Percentiles rank a stretch among this genome's conserved stretches.
phyloP scores from a whole-genome alignment of 202 grass and related monocot genomes.

The Dendrocalamus latiflorus region DNA sequence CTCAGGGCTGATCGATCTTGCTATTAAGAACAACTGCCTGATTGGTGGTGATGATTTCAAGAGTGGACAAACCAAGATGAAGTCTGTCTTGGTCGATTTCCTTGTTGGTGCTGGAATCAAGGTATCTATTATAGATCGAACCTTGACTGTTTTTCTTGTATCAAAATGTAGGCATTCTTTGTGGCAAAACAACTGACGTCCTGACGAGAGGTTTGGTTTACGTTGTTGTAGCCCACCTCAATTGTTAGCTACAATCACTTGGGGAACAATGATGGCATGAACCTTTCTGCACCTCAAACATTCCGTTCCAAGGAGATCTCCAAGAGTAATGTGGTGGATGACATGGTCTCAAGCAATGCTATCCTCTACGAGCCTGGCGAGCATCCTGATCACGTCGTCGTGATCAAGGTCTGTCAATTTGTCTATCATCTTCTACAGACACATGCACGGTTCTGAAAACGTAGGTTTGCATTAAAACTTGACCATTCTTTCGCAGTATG shows the following conservation, averaged over 20 bases:
- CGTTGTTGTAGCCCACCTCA: slow-evolving; percentile 69
- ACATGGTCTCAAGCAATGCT: slow-evolving; percentile 94
- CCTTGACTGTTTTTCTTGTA: not conserved
- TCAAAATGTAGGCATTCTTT: not conserved
- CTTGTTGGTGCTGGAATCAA: slow-evolving; percentile 97
- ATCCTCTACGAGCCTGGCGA: slow-evolving; percentile 89
- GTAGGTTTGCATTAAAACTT: not conserved
- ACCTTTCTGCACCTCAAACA: slow-evolving; percentile 89
- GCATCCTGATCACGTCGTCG: slow-evolving; percentile 90
- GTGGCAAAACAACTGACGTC: not conserved
- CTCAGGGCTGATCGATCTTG: slow-evolving; percentile 83
- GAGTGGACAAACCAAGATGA: slow-evolving; percentile 97
- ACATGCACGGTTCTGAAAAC: not conserved
- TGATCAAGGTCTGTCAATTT: slow-evolving; percentile 68
- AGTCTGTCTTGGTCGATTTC: slow-evolving; percentile 93
- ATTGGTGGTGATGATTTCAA: slow-evolving; percentile 98
- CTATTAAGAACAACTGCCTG: slow-evolving; percentile 71
- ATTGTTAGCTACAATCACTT: slow-evolving; percentile 99
- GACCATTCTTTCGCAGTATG: slow-evolving; percentile 45
- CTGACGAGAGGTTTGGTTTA: not conserved
- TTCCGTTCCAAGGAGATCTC: slow-evolving; percentile 98
- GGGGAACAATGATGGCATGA: slow-evolving; percentile 95
- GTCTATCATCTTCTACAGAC: not conserved
- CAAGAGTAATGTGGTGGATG: slow-evolving; percentile 95
- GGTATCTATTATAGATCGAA: slow-evolving; percentile 29